Evolutionary conservation across 208 protist genomes (phyloP), one percentile per base, ranked within the genome.

Genomic region (Trichomonas tenax): DNA sequence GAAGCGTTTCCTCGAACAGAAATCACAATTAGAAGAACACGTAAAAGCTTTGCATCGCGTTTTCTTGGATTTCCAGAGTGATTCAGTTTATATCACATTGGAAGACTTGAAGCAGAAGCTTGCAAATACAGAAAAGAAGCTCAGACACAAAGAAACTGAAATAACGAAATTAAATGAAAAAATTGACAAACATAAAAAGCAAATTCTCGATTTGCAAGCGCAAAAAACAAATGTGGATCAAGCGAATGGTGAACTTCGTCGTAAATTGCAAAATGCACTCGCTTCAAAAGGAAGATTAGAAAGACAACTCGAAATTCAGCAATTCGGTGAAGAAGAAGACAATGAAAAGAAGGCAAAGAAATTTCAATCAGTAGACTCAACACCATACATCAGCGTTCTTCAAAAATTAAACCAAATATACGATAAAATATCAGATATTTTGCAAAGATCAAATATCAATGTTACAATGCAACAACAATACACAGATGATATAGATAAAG

Each of bases 11-110:
- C 34, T 93, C 4, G 86, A 93, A 15, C 86, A 93, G 46, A 93
- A 93, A 51, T 34, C 14, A 38, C 86, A 93, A 93, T 38, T 93
- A 31, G 86, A 93, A 93, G 86, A 93, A 51, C 86, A 93, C 46
- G 86, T 93, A 34, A 93, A 93, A 93, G 86, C 86, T 38, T 44
- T 93, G n/a, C 86, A 93, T 93, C 40, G 86, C n/a, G 86, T 93
- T 38, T 93, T 93, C 31, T 38, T 58, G n/a, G 86, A 51, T 93
- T 93, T 93, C 44, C 86, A 93, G 51, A 93, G 44, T 51, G 86
- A 93, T 51, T 58, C 86, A 11, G 86, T 93, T 48, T 93, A 93
- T 93, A 93, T 51, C 21, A 93, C 86, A 34, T 41, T 93, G n/a
- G 86, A 93, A 93, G 86, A 93, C 23, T 41, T 93, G 6, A 93